Evolutionary conservation across 2,329 filamentous ascomycete genomes (phyloP).

Genomic region (Ciborinia camelliae): DNA sequence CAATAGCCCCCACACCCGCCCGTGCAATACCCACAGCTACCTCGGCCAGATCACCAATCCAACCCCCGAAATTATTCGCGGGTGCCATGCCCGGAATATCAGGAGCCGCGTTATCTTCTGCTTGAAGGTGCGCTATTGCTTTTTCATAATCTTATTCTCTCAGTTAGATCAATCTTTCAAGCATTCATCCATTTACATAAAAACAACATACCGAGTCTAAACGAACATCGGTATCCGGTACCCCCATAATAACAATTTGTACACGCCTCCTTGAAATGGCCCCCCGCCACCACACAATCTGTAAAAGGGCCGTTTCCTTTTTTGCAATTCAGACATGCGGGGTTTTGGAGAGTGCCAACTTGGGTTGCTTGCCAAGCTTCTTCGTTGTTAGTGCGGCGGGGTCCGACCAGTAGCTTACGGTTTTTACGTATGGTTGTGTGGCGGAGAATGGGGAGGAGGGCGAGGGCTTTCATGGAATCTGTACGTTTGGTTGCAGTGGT

Average conservation of each 20-base stretch:
- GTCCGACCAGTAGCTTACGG: not conserved
- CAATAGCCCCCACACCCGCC: not conserved
- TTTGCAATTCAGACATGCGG: not conserved
- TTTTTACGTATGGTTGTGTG: not conserved
- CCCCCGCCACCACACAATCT: not conserved
- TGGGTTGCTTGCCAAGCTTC: not conserved
- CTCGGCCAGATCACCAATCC: not conserved
- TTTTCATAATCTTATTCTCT: not conserved
- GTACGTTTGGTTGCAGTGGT: not conserved
- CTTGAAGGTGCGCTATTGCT: not conserved
- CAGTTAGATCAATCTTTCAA: not conserved
- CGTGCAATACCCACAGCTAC: not conserved
- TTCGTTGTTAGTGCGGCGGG: not conserved
- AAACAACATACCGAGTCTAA: not conserved
- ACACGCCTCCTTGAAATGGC: not conserved
- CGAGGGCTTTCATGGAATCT: not conserved
- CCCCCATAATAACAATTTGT: constrained; percentile 1
- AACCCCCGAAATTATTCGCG: not conserved
- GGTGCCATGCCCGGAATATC: not conserved
- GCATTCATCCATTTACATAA: not conserved
- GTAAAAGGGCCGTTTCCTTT: not conserved
- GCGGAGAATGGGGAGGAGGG: not conserved
- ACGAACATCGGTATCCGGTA: not conserved
- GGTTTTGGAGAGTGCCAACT: not conserved
- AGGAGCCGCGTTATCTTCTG: not conserved